Evolutionary conservation across 1,139 yeast genomes (phyloP).

Genomic region (Taphrina deformans): DNA sequence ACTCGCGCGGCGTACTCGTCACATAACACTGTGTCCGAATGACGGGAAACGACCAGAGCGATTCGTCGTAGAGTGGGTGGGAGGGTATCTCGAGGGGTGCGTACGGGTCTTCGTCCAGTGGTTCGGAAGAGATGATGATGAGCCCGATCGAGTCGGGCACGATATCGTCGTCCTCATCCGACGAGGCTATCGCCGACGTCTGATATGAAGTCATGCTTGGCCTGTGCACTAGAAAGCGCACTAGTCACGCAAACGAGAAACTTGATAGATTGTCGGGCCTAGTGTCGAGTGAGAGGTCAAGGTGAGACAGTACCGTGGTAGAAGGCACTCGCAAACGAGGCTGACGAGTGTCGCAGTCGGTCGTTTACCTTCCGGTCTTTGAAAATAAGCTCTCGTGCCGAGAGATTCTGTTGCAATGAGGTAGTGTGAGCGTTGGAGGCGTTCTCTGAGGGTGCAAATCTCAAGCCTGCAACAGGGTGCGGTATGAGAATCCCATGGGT

Average conservation of each 20-base stretch:
- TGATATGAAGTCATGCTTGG: slow-evolving; percentile 28
- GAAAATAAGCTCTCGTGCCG: not conserved
- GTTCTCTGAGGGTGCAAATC: not conserved
- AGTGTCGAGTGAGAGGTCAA: not conserved
- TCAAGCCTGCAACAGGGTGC: not conserved
- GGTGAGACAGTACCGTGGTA: not conserved
- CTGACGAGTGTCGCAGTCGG: too few relatives aligned
- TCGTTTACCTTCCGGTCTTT: too few relatives aligned
- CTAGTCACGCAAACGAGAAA: too few relatives aligned
- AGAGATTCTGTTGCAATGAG: not conserved
- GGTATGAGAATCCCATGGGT: not conserved
- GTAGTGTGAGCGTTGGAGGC: not conserved
- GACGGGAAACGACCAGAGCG: slow-evolving; percentile 21
- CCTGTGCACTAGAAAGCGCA: too few relatives aligned
- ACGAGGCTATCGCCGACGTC: slow-evolving; percentile 31
- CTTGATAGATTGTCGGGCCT: too few relatives aligned
- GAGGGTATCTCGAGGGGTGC: not conserved
- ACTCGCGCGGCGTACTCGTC: slow-evolving; percentile 19
- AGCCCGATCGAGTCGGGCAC: slow-evolving; percentile 27
- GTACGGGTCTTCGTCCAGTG: slow-evolving; percentile 12
- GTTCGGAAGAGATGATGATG: slow-evolving; percentile 20
- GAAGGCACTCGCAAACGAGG: too few relatives aligned
- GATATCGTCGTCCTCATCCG: slow-evolving; percentile 16
- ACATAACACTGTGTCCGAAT: slow-evolving; percentile 19
- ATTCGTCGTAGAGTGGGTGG: slow-evolving; percentile 7